A percentile compares a stretch with the other conserved stretches of the same genome.
phyloP scores from a whole-genome alignment of 2,329 filamentous ascomycete genomes.

The Endothia cerciana region DNA sequence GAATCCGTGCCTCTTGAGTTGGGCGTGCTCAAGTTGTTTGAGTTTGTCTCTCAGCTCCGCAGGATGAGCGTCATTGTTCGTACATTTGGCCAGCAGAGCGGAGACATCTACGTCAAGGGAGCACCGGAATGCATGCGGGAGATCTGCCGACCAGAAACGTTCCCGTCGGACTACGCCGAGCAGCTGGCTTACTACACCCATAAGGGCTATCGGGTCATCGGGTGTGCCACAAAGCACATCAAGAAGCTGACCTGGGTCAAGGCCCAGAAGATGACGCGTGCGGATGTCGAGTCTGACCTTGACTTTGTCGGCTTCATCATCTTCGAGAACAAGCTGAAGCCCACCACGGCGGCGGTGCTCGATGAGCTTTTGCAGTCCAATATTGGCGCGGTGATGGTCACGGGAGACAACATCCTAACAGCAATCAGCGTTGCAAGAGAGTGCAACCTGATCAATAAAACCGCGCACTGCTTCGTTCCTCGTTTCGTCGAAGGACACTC shows the following conservation, averaged over 20 bases:
- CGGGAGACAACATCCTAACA: slow-evolving; percentile 95
- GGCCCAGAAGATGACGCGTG: slow-evolving; percentile 88
- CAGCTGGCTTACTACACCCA: slow-evolving; percentile 90
- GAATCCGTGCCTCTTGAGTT: slow-evolving; percentile 70
- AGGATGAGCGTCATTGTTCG: slow-evolving; percentile 92
- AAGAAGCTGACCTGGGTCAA: slow-evolving; percentile 91
- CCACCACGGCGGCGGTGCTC: slow-evolving; percentile 79
- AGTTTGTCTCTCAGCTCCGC: slow-evolving; percentile 91
- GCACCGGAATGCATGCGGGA: slow-evolving; percentile 96
- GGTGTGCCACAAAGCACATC: slow-evolving; percentile 87
- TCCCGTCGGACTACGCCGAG: slow-evolving; percentile 89
- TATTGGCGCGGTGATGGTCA: slow-evolving; percentile 94
- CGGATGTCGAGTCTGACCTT: slow-evolving; percentile 80
- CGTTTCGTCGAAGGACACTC: slow-evolving; percentile 81
- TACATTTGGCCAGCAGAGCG: slow-evolving; percentile 82
- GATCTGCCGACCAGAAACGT: slow-evolving; percentile 82
- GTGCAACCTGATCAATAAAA: slow-evolving; percentile 78
- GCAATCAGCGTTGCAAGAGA: slow-evolving; percentile 95
- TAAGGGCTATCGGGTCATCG: slow-evolving; percentile 94
- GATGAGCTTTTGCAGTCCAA: slow-evolving; percentile 80
- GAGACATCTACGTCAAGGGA: slow-evolving; percentile 91
- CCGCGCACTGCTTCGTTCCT: slow-evolving; percentile 89
- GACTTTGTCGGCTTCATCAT: slow-evolving; percentile 96
- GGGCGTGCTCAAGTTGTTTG: slow-evolving; percentile 87
- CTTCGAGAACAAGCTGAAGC: slow-evolving; percentile 98